A percentile compares a stretch with the other conserved stretches of the same genome.
Evolutionary conservation across 2,329 filamentous ascomycete genomes (phyloP).

Genomic region (Alternaria sp.): DNA sequence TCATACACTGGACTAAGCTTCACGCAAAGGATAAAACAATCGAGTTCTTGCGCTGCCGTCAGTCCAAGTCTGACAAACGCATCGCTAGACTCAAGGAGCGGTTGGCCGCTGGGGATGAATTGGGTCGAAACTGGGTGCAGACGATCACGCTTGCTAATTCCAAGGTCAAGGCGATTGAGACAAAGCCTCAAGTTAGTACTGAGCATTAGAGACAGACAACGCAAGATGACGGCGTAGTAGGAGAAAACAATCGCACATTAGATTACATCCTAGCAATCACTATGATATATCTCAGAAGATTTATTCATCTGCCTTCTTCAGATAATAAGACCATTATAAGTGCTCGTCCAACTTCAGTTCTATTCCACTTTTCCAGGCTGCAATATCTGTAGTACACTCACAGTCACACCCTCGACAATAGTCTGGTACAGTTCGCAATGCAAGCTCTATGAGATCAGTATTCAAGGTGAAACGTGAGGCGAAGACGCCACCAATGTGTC

Average conservation of each 20-base stretch:
- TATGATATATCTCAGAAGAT: neutral
- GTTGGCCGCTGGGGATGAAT: neutral
- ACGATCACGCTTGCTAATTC: neutral
- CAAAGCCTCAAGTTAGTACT: neutral
- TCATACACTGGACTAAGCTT: neutral
- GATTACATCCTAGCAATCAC: neutral
- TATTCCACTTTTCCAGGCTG: neutral
- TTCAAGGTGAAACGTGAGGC: neutral
- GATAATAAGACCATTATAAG: neutral
- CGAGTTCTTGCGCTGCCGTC: neutral
- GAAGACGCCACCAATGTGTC: constrained; percentile 3
- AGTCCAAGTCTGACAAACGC: neutral
- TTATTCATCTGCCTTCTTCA: neutral
- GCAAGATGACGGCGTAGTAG: neutral
- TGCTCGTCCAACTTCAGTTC: neutral
- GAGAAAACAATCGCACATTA: neutral
- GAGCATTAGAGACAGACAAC: neutral
- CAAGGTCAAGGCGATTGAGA: neutral
- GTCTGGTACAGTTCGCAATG: neutral
- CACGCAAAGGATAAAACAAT: neutral
- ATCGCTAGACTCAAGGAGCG: neutral
- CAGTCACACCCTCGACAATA: neutral
- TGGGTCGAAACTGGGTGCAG: neutral
- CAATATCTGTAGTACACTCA: constrained; percentile 1
- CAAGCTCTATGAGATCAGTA: neutral